These are phyloP conservation scores for Morella rubra DNA, from an alignment of 306 rosid species.

Conservation along the genomic window DNA sequence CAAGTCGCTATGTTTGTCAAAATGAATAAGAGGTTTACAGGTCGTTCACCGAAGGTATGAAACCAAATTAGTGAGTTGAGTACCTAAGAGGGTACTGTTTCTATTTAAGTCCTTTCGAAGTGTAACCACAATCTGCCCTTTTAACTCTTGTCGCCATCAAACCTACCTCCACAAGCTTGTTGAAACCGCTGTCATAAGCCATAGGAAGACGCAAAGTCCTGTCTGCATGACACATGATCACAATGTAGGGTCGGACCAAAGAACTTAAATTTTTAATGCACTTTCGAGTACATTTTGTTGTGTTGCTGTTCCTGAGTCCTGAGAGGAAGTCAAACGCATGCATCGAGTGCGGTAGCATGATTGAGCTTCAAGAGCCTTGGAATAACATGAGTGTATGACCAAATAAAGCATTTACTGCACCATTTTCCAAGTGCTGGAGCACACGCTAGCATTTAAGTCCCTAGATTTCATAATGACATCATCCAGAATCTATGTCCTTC, in stretches of 20 bases:
- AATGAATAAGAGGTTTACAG: neutral
- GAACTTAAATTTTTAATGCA: constrained; percentile 20
- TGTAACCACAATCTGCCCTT: neutral
- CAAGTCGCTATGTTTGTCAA: neutral
- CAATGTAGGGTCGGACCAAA: neutral
- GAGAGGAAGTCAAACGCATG: constrained; percentile 45
- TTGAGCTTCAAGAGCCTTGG: constrained; percentile 43
- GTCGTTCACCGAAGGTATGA: too few relatives aligned
- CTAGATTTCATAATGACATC: constrained; percentile 56
- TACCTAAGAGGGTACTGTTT: neutral
- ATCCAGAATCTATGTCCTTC: constrained; percentile 61
- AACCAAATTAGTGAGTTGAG: too few relatives aligned
- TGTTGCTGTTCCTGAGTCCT: constrained; percentile 43
- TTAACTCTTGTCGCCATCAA: neutral
- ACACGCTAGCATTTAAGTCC: constrained; percentile 59
- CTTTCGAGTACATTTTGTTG: constrained; percentile 38
- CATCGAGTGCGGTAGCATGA: constrained; percentile 52
- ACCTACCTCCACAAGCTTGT: neutral
- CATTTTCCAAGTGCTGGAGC: constrained; percentile 37
- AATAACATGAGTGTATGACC: constrained; percentile 44
- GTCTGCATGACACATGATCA: constrained; percentile 2
- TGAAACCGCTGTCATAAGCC: neutral
- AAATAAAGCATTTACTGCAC: constrained; percentile 60
- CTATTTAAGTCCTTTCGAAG: neutral
- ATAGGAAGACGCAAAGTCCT: neutral